Evolutionary conservation across 2,329 filamentous ascomycete genomes (phyloP), one percentile per base, ranked within the genome.

Genomic region (Cladorrhinum sp.): DNA sequence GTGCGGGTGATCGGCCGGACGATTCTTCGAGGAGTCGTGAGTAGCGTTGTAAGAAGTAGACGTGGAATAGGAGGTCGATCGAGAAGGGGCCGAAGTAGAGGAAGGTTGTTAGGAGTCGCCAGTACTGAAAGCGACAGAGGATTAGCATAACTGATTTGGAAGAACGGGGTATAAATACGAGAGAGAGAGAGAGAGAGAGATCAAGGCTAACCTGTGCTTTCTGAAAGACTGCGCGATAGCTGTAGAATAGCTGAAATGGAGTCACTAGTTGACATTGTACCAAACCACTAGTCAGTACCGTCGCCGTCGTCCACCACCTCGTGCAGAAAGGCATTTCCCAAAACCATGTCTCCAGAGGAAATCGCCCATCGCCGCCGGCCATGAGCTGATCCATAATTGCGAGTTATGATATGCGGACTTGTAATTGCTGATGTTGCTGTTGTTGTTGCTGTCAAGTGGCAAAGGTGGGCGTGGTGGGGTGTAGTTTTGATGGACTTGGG

Each of bases 321-420:
- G 95, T 99, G 76, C 93, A 96, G 24, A 95, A 86, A 2, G 95
- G 95, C 90, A 97, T 97, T 75, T 99, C 95, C 83, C 92, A 97
- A 76, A 97, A 98, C 95, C 95, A 99, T 68, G 94, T 89, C 76
- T 98, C 95, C 7, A 99, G 83, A 48, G 94, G 95, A 71, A 96
- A 80, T 58, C 82, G 80, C 62, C 82, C 85, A 67, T 82, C 84
- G 61, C 84, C 83, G 62, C 77, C 76, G 42, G 3, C 42, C 73
- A 86, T 81, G 70, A 84, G 80, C 69, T 83, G 82, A 67, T 86
- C 82, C 83, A 86, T 86, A 63, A 33, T 65, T 33, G 56, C 24
- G 24, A 21, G 20, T 36, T 42, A 16, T 46, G 16, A 9, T 46
- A 16, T 46, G 6, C 14, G 3, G 12, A 4, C 4, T 42, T 42